Base-by-base conservation (phyloP, 768 basidiomycete genomes). In the Mycena metata region DNA sequence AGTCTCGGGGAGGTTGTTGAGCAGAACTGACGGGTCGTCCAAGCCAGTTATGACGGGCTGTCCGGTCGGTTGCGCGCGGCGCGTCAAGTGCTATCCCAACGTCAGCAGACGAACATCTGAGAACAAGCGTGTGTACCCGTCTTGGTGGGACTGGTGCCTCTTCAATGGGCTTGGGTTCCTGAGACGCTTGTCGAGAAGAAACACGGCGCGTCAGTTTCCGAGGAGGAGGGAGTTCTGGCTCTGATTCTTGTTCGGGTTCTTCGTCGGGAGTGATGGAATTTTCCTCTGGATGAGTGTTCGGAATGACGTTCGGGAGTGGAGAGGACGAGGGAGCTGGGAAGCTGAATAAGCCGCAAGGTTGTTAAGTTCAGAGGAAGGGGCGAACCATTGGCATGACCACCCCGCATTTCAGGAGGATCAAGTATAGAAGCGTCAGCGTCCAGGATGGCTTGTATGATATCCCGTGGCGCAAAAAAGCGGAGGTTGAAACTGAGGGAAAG, bases 271-370 rank as follows among this genome's bases (percentile, higher is more conserved):
- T n/a, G 19, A 78, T 77, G 10, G 86, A 84, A 0, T 85, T 84
- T 67, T 90, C 89, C 21, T 84, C 81, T 3, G 84, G 80, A 67
- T 83, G 82, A 0, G 88, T 85, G 66, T 89, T 90, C 5, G 85
- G 85, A 13, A 89, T 78, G 42, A 82, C 79, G 50, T 85, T 82
- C 1, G 88, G 88, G 0, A 87, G 78, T 11, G 83, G 75, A 5
- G 86, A 84, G 19, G 72, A 76, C 26, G 71, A 71, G 51, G 69
- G 72, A 36, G 16, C 64, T 70, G 46, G 24, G 11, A n/a, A 21
- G 33, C 36, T 70, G 13, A 15, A 49, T 64, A 60, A 42, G 33
- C 13, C 61, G 41, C 17, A 57, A 12, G 50, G 10, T 30, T 54
- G 35, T 42, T 12, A 21, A 39, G 24, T 43, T 23, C 54, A 57